A percentile compares a stretch with the other conserved stretches of the same genome.
Conservation (phyloP, 2,329 filamentous ascomycete species). For the Colletotrichum endophyticum region DNA sequence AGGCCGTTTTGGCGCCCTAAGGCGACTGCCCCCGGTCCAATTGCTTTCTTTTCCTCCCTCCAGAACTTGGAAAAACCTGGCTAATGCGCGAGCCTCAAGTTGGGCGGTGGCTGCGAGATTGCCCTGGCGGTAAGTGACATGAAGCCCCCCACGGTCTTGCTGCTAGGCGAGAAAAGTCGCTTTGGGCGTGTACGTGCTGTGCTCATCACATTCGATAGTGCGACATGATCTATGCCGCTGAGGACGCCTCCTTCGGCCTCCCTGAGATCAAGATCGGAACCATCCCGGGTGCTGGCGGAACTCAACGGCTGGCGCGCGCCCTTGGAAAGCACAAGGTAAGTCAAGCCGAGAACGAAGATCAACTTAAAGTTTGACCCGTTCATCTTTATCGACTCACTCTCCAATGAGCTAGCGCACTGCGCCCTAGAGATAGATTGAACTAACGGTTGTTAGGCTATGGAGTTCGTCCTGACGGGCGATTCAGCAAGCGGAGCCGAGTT, state of each 20-base stretch:
- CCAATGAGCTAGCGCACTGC: background rate
- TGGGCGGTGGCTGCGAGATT: conserved; percentile 56
- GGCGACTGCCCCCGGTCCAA: background rate
- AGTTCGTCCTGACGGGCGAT: conserved; percentile 47
- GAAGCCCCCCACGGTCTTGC: background rate
- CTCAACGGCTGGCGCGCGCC: conserved; percentile 43
- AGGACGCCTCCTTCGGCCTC: conserved; percentile 39
- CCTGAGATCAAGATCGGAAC: conserved; percentile 45
- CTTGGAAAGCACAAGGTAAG: conserved; percentile 44
- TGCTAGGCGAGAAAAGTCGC: background rate
- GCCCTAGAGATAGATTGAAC: background rate
- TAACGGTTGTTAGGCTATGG: conserved; percentile 41
- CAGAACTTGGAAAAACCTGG: background rate
- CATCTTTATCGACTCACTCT: background rate
- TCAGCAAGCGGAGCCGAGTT: conserved; percentile 39
- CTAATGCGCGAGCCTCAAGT: conserved; percentile 25
- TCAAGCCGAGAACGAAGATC: background rate
- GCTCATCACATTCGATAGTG: conserved; percentile 28
- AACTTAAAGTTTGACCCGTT: conserved; percentile 28
- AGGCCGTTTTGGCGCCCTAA: background rate
- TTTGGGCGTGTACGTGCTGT: background rate
- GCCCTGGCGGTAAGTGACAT: conserved; percentile 43
- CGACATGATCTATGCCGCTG: conserved; percentile 42
- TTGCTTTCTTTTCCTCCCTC: background rate
- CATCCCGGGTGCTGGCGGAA: conserved; percentile 45